Evolutionary conservation across 164 flowering plant species (phyloP).

Genomic region (Macadamia tetraphylla): DNA sequence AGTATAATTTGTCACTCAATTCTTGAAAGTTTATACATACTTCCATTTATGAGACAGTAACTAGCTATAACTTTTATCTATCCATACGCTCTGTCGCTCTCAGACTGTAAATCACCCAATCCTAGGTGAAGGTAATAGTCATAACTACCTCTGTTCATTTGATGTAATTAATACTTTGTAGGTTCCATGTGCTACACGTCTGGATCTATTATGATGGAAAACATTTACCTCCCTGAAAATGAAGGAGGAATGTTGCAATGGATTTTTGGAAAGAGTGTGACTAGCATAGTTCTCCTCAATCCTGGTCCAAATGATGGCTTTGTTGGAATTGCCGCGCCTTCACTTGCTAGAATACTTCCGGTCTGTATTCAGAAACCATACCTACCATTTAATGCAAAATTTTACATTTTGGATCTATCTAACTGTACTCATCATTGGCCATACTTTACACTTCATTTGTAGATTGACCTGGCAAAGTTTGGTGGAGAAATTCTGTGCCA

Average conservation of each 20-base stretch:
- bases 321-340: slow-evolving; percentile 96
- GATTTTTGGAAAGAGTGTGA: slow-evolving; percentile 79
- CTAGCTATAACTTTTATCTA: background rate
- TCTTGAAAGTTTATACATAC: background rate
- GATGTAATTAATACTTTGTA: slow-evolving; percentile 19
- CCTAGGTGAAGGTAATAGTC: background rate
- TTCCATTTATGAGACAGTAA: background rate
- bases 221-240: slow-evolving; percentile 73
- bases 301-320: slow-evolving; percentile 78
- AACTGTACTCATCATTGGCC: slow-evolving; percentile 3
- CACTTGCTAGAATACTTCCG: slow-evolving; percentile 89
- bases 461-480: slow-evolving; percentile 93
- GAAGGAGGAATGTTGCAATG: slow-evolving; percentile 94
- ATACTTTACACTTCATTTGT: slow-evolving; percentile 14
- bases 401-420: slow-evolving; percentile 1
- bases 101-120: background rate
- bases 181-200: slow-evolving; percentile 99
- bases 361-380: slow-evolving; percentile 32
- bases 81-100: background rate
- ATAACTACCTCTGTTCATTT: background rate
- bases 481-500: slow-evolving; percentile 92
- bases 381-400: background rate
- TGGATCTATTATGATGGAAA: slow-evolving; percentile 85
- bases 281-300: slow-evolving; percentile 66
- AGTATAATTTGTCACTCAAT: too few species aligned